These are phyloP conservation scores for Psilocybe cubensis DNA, from an alignment of 768 basidiomycete species.

Conservation along the genomic window DNA sequence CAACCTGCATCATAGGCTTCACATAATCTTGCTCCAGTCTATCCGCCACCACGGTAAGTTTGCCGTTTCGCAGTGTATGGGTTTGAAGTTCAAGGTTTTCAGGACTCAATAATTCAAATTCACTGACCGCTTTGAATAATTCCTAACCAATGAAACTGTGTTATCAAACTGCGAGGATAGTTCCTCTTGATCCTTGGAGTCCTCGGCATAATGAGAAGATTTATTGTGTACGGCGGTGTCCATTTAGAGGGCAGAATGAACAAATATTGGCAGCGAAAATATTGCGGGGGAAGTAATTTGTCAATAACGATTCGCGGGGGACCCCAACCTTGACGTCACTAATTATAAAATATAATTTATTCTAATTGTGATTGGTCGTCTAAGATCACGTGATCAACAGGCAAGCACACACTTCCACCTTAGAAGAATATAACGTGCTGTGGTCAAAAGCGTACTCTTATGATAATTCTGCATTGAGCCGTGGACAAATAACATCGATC, in stretches of 20 bases:
- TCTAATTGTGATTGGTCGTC: too few species aligned
- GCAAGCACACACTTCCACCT: too few species aligned
- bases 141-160: conserved; percentile 17
- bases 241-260: conserved; percentile 9
- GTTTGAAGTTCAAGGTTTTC: neutral
- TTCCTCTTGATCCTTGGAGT: neutral
- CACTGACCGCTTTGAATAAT: conserved; percentile 21
- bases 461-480: too few species aligned
- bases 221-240: conserved; percentile 1
- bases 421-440: too few species aligned
- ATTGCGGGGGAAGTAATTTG: too few species aligned
- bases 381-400: too few species aligned
- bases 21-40: conserved; percentile 28
- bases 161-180: conserved; percentile 21
- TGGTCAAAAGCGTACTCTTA: too few species aligned
- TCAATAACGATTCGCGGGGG: too few species aligned
- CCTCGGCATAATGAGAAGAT: conserved; percentile 3
- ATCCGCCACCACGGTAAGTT: neutral
- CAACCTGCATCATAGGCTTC: conserved; percentile 17
- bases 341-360: too few species aligned
- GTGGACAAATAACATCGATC: neutral
- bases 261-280: neutral
- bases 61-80: neutral
- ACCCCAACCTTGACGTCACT: too few species aligned
- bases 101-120: neutral